A percentile compares a stretch with the other conserved stretches of the same genome.
Conservation (phyloP, 805 yeast species). For the Ogataea parapolymorpha region DNA sequence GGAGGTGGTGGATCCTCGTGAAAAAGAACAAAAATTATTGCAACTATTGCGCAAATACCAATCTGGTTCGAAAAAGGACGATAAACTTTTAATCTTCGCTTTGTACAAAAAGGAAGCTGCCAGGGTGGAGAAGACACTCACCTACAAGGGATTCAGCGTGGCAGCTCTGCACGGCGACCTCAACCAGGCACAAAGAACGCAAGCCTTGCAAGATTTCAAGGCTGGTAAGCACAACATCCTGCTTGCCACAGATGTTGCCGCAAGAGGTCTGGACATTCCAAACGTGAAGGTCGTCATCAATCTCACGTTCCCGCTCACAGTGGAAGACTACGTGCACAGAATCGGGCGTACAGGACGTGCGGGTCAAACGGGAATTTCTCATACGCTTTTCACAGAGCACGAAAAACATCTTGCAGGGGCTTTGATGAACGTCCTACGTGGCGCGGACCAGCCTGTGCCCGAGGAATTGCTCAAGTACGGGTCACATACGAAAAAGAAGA, state of each 20-base stretch:
- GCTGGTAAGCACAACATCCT: slow-evolving; percentile 69
- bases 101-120: slow-evolving; percentile 95
- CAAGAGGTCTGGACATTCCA: slow-evolving; percentile 96
- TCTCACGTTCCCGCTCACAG: slow-evolving; percentile 92
- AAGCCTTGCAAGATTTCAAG: slow-evolving; percentile 82
- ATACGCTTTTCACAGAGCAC: slow-evolving; percentile 92
- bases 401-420: slow-evolving; percentile 97
- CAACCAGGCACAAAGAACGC: slow-evolving; percentile 86
- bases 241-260: slow-evolving; percentile 98
- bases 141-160: slow-evolving; percentile 70
- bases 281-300: slow-evolving; percentile 94
- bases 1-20: slow-evolving; percentile 81
- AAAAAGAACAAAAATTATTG: slow-evolving; percentile 74
- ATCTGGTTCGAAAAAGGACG: slow-evolving; percentile 58
- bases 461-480: slow-evolving; percentile 93
- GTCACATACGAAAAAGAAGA: slow-evolving; percentile 96
- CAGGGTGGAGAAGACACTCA: slow-evolving; percentile 75
- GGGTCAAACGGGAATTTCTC: slow-evolving; percentile 91
- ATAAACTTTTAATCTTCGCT: slow-evolving; percentile 88
- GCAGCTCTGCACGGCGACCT: slow-evolving; percentile 97
- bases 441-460: slow-evolving; percentile 94
- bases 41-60: slow-evolving; percentile 73
- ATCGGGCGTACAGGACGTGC: slow-evolving; percentile 99
- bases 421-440: slow-evolving; percentile 83
- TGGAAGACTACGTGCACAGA: slow-evolving; percentile 95